phyloP scores from a whole-genome alignment of 352 stramenopile species.

The Globisporangium uncinulatum region DNA sequence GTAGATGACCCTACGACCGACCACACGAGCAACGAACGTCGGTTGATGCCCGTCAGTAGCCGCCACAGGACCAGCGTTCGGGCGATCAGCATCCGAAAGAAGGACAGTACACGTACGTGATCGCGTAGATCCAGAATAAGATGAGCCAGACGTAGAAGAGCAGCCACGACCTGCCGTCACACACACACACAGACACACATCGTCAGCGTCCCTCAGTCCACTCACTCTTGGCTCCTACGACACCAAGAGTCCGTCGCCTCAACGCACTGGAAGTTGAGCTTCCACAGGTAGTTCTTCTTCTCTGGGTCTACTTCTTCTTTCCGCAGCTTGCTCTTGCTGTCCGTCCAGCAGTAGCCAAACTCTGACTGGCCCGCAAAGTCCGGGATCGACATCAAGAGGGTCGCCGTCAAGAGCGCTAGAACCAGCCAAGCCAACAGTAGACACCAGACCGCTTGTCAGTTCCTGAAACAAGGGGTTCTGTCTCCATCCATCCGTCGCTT shows the following conservation, averaged over 20 bases:
- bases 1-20: conserved; percentile 57
- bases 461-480: conserved; percentile 2
- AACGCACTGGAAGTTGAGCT: conserved; percentile 78
- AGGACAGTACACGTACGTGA: conserved; percentile 36
- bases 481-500: too few relatives aligned
- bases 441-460: background rate
- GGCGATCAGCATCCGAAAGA: background rate
- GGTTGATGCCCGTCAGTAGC: too few relatives aligned
- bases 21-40: too few relatives aligned
- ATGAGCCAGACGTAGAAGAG: conserved; percentile 88
- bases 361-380: conserved; percentile 68
- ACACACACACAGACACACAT: background rate
- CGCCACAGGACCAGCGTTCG: conserved; percentile 9
- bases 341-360: conserved; percentile 84
- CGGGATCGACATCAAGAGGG: conserved; percentile 67
- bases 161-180: conserved; percentile 52
- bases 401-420: conserved; percentile 53
- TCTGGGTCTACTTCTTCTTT: conserved; percentile 15
- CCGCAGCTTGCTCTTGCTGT: conserved; percentile 55
- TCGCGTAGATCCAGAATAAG: conserved; percentile 80
- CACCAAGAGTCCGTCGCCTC: background rate
- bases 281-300: conserved; percentile 67
- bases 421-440: background rate
- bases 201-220: background rate
- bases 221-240: background rate